Base-by-base conservation (phyloP, 306 rosid genomes). In the Acacia melanoxylon region DNA sequence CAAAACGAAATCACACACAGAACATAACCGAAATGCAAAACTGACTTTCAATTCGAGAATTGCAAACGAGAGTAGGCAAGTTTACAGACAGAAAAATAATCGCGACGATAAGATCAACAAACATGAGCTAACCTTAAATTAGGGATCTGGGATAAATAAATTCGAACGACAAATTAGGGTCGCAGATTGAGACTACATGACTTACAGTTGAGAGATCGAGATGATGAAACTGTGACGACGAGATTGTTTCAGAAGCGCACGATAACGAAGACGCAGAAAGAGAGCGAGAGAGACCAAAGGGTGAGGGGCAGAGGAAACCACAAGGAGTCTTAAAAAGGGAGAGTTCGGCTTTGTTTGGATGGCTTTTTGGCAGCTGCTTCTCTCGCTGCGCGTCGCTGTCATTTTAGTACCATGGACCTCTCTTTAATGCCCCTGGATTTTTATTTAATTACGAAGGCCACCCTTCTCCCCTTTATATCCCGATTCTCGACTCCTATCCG, bases 321-420 rank as follows among this genome's bases (percentile, higher is more conserved):
- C 89, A 90, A 91, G 63, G 85, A 61, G 75, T 86, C 46, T 87
- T 86, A 89, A 83, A 82, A 85, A 82, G 91, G 78, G 86, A 71
- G 91, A 78, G 88, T 83, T 29, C 86, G 85, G 83, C 79, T 67
- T 78, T 81, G 88, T 88, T 84, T 94, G 92, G 97, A 84, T 89
- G 92, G 87, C 86, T 81, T 87, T 87, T 93, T 87, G 89, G 90
- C 83, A 86, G 90, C 85, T 85, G 65, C 77, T 29, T 80, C 85
- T 48, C 79, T 82, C 83, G 75, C 78, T 77, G 89, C 84, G 91
- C 90, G 91, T 90, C 90, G 91, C 89, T 90, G 91, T 89, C 91
- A 78, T 87, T 83, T 78, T 75, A 78, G 81, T 44, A 78, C 80
- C 37, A 63, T 10, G 2, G 37, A 29, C 22, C 73, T 83, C 62